Evolutionary conservation across 768 basidiomycete genomes (phyloP).

Genomic region (Fistulinella prunicolor): DNA sequence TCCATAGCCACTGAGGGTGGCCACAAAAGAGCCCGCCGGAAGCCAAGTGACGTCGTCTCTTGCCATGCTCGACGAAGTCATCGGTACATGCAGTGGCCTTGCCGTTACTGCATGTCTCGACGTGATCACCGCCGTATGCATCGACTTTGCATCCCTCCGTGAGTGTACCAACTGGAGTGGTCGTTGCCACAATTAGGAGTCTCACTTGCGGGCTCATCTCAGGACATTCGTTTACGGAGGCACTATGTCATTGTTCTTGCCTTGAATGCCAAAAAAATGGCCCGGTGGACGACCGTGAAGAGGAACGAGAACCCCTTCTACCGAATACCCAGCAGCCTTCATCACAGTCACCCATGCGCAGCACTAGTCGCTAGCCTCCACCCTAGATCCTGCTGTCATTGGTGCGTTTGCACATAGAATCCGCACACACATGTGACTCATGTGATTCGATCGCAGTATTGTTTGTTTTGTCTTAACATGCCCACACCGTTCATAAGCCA

Average conservation of each 20-base stretch:
- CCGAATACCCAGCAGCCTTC: slow-evolving; percentile 18
- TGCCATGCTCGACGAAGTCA: slow-evolving; percentile 18
- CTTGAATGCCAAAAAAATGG: background rate
- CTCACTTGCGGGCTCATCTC: background rate
- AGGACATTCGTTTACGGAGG: slow-evolving; percentile 27
- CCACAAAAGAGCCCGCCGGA: too few relatives aligned
- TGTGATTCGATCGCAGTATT: background rate
- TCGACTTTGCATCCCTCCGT: slow-evolving; percentile 25
- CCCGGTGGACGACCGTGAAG: slow-evolving; percentile 5
- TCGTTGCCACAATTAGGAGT: background rate
- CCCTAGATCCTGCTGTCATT: too few relatives aligned
- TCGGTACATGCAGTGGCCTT: slow-evolving; percentile 23
- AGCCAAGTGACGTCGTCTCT: too few relatives aligned
- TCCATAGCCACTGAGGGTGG: background rate
- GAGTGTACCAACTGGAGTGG: background rate
- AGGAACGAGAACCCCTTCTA: slow-evolving; percentile 23
- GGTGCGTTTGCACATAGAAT: background rate
- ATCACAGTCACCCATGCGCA: slow-evolving; percentile 26
- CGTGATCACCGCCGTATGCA: slow-evolving; percentile 20
- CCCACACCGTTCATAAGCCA: background rate
- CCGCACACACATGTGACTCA: background rate
- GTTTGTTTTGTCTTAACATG: background rate
- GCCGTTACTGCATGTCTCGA: slow-evolving; percentile 18
- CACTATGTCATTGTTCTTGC: slow-evolving; percentile 24
- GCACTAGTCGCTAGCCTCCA: background rate